These are phyloP conservation scores for Talaromyces stipitatus DNA, from an alignment of 495 filamentous ascomycete species.

Conservation along the genomic window DNA sequence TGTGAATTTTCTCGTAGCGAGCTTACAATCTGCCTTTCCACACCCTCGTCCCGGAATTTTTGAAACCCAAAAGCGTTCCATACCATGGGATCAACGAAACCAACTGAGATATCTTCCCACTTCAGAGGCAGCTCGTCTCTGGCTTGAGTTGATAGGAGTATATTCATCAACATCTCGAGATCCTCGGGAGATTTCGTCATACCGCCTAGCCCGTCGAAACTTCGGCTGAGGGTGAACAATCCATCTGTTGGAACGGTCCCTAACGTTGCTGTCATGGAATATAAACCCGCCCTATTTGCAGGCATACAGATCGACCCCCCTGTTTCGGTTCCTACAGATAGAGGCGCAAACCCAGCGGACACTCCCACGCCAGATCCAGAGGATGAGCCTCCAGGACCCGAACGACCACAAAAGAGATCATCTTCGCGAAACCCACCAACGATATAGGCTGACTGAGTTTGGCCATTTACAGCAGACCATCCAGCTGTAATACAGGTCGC, in stretches of 20 bases:
- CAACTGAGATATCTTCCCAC: slow-evolving; percentile 17
- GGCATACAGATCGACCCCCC: slow-evolving; percentile 32
- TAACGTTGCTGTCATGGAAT: slow-evolving; percentile 23
- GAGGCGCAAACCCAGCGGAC: slow-evolving; percentile 30
- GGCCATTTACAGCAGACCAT: slow-evolving; percentile 36
- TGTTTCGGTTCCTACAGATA: slow-evolving; percentile 37
- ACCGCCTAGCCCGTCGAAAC: slow-evolving; percentile 21
- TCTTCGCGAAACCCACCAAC: slow-evolving; percentile 13
- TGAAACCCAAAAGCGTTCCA: slow-evolving; percentile 13
- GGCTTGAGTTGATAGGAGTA: slow-evolving; percentile 9
- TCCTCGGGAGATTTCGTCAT: slow-evolving; percentile 25
- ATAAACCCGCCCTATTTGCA: slow-evolving; percentile 27
- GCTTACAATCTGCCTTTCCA: slow-evolving; percentile 15
- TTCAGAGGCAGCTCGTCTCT: not conserved
- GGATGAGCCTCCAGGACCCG: slow-evolving; percentile 5
- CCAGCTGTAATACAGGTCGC: slow-evolving; percentile 24
- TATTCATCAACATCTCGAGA: slow-evolving; percentile 14
- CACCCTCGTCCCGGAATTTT: slow-evolving; percentile 6
- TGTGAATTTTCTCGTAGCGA: slow-evolving; percentile 9
- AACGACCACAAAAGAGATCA: slow-evolving; percentile 14
- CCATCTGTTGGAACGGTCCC: slow-evolving; percentile 15
- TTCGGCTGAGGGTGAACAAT: slow-evolving; percentile 10
- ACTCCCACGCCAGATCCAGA: not conserved
- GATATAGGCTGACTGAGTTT: slow-evolving; percentile 36
- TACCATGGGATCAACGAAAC: slow-evolving; percentile 15